Base-by-base conservation (phyloP, 2,329 filamentous ascomycete genomes). In the Trichoderma sp. region DNA sequence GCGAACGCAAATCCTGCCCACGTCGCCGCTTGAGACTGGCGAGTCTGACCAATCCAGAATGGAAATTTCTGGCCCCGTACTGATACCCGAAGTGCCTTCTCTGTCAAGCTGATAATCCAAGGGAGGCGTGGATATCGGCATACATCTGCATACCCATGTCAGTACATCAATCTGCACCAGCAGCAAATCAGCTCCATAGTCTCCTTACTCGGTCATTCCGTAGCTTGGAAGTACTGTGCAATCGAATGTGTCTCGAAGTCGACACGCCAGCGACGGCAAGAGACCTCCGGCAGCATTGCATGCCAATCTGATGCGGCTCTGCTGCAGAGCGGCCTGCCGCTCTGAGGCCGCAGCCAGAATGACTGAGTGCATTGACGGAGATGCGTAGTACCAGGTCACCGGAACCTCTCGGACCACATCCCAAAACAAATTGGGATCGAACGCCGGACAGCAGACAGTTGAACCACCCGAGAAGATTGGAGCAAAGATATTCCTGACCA, bases 311-410 rank as follows among this genome's bases (percentile, higher is more conserved):
- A 86, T 83, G 15, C 73, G 75, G 66, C 77, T 81, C 28, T 79
- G 78, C 3, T 73, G 69, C 19, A 82, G 67, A 17, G 79, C 78
- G 26, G 78, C 73, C 0, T 72, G 73, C 15, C 82, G 77, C 26
- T 76, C 72, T 15, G 73, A 68, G 9, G 76, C 79, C 68, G 81
- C 79, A n/a, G 78, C 78, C 1, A 86, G 73, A 44, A 85, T 84
- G 64, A 83, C 76, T 10, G 82, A 79, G 67, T 85, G 83, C 82
- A 85, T 85, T 1, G 82, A 82, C 1, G 83, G 83, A 14, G 83
- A 84, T 1, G 83, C 83, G 69, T 85, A 85, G 71, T 85, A 86
- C 83, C 83, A 86, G 0, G 82, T 85, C 1, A 83, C 81, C 6
- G 74, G 71, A 26, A 78, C 74, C 43, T 78, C 75, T 64, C 84